Evolutionary conservation across 106 monocot species (phyloP).

Genomic region (Dioscorea zingiberensis): DNA sequence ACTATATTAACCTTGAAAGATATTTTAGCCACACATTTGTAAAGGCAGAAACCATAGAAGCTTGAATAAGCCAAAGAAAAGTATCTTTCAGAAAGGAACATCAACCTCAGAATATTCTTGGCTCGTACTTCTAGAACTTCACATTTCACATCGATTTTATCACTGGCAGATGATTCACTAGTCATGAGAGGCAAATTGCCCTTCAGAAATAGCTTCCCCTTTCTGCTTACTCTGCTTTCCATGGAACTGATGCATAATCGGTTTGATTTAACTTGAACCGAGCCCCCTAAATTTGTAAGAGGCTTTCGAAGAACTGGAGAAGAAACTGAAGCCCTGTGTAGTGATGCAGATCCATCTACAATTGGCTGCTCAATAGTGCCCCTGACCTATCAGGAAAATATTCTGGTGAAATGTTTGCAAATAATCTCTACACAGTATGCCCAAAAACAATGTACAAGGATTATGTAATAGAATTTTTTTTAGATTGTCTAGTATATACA

Average conservation of each 20-base stretch:
- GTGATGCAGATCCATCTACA: slow-evolving; percentile 92
- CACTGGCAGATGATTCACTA: slow-evolving; percentile 54
- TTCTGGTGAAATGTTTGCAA: too few relatives aligned
- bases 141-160: slow-evolving; percentile 93
- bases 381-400: slow-evolving; percentile 44
- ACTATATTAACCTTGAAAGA: not conserved
- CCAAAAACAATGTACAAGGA: too few relatives aligned
- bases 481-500: too few relatives aligned
- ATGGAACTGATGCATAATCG: slow-evolving; percentile 80
- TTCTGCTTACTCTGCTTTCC: slow-evolving; percentile 91
- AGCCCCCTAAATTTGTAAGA: slow-evolving; percentile 87
- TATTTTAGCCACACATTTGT: too few relatives aligned
- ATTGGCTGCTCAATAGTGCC: slow-evolving; percentile 92
- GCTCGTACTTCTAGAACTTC: slow-evolving; percentile 90
- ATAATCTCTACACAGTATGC: too few relatives aligned
- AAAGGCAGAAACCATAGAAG: not conserved
- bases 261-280: slow-evolving; percentile 70
- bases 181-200: slow-evolving; percentile 86
- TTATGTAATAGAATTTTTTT: too few relatives aligned
- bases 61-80: not conserved
- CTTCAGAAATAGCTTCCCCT: slow-evolving; percentile 79
- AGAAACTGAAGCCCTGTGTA: slow-evolving; percentile 86
- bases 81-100: slow-evolving; percentile 1
- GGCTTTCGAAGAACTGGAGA: slow-evolving; percentile 83
- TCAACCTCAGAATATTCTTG: slow-evolving; percentile 87